These are phyloP conservation scores for Collariella sp. DNA, from an alignment of 495 filamentous ascomycete genomes.

Conservation along the genomic window DNA sequence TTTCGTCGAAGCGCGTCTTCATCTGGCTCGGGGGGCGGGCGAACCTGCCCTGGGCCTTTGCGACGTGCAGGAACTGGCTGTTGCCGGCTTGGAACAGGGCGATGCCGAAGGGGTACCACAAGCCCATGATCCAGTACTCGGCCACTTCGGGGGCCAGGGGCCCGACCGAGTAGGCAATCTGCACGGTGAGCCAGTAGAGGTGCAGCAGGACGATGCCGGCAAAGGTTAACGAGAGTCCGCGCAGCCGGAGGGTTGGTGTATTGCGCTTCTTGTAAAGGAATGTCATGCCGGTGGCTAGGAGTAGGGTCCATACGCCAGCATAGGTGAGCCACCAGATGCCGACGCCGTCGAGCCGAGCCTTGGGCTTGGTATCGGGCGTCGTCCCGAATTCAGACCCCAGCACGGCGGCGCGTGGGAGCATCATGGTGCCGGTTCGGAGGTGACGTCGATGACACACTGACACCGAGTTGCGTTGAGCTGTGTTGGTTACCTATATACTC, in stretches of 20 bases:
- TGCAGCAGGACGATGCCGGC: conserved; percentile 54
- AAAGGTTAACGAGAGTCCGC: conserved; percentile 51
- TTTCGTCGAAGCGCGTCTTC: conserved; percentile 20
- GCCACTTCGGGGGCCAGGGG: conserved; percentile 41
- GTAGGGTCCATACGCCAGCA: conserved; percentile 46
- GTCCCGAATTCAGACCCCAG: conserved; percentile 29
- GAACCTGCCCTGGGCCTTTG: conserved; percentile 44
- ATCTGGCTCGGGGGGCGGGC: conserved; percentile 19
- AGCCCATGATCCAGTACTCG: conserved; percentile 68
- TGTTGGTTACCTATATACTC: too few species aligned
- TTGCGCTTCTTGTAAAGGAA: conserved; percentile 49
- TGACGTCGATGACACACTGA: not conserved
- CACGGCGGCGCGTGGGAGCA: conserved; percentile 15
- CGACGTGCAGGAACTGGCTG: conserved; percentile 55
- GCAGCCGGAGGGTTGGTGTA: conserved; percentile 53
- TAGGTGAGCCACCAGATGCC: conserved; percentile 29
- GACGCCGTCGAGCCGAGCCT: conserved; percentile 18
- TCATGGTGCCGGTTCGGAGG: conserved; percentile 17
- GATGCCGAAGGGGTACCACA: conserved; percentile 60
- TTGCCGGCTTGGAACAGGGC: conserved; percentile 65
- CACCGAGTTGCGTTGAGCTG: not conserved
- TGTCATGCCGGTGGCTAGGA: conserved; percentile 44
- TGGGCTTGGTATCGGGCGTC: conserved; percentile 22
- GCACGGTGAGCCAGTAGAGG: conserved; percentile 51
- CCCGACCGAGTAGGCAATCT: conserved; percentile 54